These are phyloP conservation scores for Selaginella moellendorffii DNA, from an alignment of 75 land plant species.

Conservation along the genomic window DNA sequence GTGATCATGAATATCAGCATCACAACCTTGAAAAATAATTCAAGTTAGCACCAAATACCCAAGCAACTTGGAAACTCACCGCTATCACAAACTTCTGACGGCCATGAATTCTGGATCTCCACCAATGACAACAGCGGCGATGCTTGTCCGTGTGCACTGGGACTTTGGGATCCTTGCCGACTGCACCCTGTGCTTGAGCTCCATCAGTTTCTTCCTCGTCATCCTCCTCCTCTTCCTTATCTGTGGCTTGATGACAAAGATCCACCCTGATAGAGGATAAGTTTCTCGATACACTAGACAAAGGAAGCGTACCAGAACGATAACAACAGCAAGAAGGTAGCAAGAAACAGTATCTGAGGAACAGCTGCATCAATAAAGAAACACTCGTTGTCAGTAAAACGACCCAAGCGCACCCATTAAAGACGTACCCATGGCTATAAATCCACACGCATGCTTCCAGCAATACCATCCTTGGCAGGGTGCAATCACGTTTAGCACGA, in stretches of 20 bases:
- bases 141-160: constrained; percentile 21
- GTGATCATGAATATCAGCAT: constrained; percentile 32
- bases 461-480: constrained; percentile 44
- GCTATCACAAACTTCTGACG: constrained; percentile 56
- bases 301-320: constrained; percentile 52
- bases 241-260: constrained; percentile 64
- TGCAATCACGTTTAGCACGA: constrained; percentile 39
- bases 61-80: constrained; percentile 23
- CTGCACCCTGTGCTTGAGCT: constrained; percentile 15
- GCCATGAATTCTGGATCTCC: constrained; percentile 34
- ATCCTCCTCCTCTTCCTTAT: constrained; percentile 66
- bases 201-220: constrained; percentile 15
- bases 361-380: constrained; percentile 38
- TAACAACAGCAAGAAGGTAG: constrained; percentile 60
- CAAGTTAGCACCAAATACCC: neutral
- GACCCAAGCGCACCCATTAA: neutral
- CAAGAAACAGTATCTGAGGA: constrained; percentile 48
- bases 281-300: neutral
- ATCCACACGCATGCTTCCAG: constrained; percentile 52
- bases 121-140: constrained; percentile 26
- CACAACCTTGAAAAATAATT: constrained; percentile 28
- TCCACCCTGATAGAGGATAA: constrained; percentile 41
- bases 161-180: neutral
- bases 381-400: constrained; percentile 4
- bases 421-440: constrained; percentile 42